phyloP scores from a whole-genome alignment of 306 rosid genomes.

The Dryas drummondii region DNA sequence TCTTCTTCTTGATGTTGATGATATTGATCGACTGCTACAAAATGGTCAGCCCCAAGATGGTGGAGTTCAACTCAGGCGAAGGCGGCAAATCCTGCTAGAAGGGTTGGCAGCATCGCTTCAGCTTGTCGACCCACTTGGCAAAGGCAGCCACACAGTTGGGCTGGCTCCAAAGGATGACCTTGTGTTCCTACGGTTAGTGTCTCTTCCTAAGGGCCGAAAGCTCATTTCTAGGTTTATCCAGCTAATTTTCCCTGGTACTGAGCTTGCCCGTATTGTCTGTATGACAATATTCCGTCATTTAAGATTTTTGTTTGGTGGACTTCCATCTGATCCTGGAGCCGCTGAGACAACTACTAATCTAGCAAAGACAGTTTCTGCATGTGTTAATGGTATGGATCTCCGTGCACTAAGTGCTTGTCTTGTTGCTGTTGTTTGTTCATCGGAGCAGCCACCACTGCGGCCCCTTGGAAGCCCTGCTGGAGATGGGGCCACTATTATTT shows the following conservation, averaged over 20 bases:
- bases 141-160: conserved; percentile 58
- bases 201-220: conserved; percentile 90
- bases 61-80: conserved; percentile 67
- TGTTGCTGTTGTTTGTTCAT: conserved; percentile 87
- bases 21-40: conserved; percentile 87
- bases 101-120: conserved; percentile 87
- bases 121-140: conserved; percentile 80
- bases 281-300: conserved; percentile 94
- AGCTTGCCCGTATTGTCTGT: conserved; percentile 81
- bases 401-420: conserved; percentile 88
- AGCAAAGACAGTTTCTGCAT: conserved; percentile 69
- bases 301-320: conserved; percentile 77
- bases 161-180: conserved; percentile 81
- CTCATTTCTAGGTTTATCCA: conserved; percentile 68
- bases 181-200: conserved; percentile 76
- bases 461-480: conserved; percentile 91
- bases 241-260: conserved; percentile 71
- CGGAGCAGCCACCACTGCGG: conserved; percentile 93
- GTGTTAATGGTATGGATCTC: conserved; percentile 80
- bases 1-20: conserved; percentile 95
- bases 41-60: conserved; percentile 82
- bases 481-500: conserved; percentile 77
- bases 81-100: conserved; percentile 71
- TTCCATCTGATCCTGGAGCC: conserved; percentile 69
- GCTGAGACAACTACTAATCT: conserved; percentile 66